Evolutionary conservation across 1,139 yeast genomes (phyloP).

Genomic region (Blastobotrys proliferans): DNA sequence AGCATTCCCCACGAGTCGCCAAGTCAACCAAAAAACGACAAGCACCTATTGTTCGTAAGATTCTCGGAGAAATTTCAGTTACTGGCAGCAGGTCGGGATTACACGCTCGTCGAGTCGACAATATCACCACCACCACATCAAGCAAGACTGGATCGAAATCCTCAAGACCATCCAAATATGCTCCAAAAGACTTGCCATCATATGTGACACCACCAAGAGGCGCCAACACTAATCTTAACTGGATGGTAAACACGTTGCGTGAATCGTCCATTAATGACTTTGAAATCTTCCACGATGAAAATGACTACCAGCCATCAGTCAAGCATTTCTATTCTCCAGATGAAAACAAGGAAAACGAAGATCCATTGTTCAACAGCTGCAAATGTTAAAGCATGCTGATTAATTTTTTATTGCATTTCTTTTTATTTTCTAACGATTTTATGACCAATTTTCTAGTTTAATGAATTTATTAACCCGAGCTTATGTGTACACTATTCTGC

Average conservation of each 20-base stretch:
- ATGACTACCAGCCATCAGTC: conserved; percentile 2
- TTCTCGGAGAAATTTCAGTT: too few species aligned
- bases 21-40: too few species aligned
- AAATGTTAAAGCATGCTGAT: not conserved
- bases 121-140: too few species aligned
- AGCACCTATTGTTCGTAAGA: too few species aligned
- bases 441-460: too few species aligned
- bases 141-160: too few species aligned
- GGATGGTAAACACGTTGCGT: conserved; percentile 1
- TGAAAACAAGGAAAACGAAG: conserved; percentile 10
- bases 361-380: not conserved
- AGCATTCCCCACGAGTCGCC: too few species aligned
- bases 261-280: not conserved
- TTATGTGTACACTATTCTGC: too few species aligned
- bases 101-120: too few species aligned
- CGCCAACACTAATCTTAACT: not conserved
- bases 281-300: conserved; percentile 6
- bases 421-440: not conserved
- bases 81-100: too few species aligned
- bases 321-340: conserved; percentile 4
- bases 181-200: not conserved
- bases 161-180: not conserved
- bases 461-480: too few species aligned
- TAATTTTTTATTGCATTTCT: not conserved
- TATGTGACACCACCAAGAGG: conserved; percentile 11